A percentile compares a stretch with the other conserved stretches of the same genome.
phyloP scores from a whole-genome alignment of 345 rosid species.

The Lenwebbia sp. region DNA sequence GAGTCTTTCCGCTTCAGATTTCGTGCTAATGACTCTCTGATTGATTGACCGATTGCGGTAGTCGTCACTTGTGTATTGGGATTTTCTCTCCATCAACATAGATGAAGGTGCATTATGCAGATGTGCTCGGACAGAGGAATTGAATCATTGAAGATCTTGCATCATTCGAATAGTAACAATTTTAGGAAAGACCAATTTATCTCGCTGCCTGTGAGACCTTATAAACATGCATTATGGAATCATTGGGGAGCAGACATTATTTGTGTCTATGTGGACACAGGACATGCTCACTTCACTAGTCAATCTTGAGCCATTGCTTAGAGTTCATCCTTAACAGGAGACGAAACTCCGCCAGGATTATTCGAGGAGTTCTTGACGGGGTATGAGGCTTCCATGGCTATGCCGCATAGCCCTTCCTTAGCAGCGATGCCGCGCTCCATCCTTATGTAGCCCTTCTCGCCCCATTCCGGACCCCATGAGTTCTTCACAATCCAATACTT shows the following conservation, averaged over 20 bases:
- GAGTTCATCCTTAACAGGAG: conserved; percentile 30
- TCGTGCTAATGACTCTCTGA: background rate
- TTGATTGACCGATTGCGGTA: background rate
- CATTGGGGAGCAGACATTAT: background rate
- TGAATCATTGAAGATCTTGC: background rate
- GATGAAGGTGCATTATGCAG: background rate
- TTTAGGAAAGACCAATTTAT: background rate
- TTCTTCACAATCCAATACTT: conserved; percentile 67
- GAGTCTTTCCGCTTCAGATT: background rate
- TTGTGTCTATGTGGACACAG: background rate
- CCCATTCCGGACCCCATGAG: conserved; percentile 72
- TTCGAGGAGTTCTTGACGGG: conserved; percentile 36
- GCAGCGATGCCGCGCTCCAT: conserved; percentile 35
- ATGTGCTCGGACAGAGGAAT: background rate
- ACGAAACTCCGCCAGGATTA: conserved; percentile 6
- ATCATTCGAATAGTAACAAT: background rate
- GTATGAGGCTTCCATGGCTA: conserved; percentile 66
- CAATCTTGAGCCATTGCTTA: background rate
- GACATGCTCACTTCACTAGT: background rate
- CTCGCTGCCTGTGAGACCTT: background rate
- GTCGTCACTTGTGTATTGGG: background rate
- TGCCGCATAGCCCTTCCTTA: conserved; percentile 50
- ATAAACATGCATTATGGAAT: background rate
- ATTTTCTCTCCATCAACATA: background rate
- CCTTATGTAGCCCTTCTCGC: conserved; percentile 65